Base-by-base conservation (phyloP, 2,329 filamentous ascomycete genomes). In the Penicillium sp. region DNA sequence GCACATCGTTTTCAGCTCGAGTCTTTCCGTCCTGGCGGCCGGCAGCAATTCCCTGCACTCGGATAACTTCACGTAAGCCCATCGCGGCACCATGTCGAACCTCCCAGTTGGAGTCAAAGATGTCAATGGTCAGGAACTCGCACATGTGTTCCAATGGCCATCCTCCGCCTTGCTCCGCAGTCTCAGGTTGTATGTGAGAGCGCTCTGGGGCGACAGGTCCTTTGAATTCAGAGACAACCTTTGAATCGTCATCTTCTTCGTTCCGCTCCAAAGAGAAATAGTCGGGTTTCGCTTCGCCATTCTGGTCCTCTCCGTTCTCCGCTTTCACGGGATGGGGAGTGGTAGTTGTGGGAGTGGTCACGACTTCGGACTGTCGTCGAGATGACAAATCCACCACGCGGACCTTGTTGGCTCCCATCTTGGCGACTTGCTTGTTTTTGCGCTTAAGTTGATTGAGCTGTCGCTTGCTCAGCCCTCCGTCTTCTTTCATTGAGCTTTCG, bases 121-220 rank as follows among this genome's bases (percentile, higher is more conserved):
- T 81, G 69, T 99, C 94, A 32, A 97, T 83, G 67, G 91, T 93
- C 55, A 99, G 83, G 66, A 97, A 94, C 58, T 97, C 94, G 71
- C 92, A 97, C 34, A 99, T 84, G 49, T 91, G 86, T 67, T 97
- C 92, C 67, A 91, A 97, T 0, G 94, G 94, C 94, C 94, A 99
- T 69, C 95, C 91, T 3, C 84, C 81, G 2, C 92, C 91, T 65
- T 93, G 85, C 55, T 90, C 83, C 61, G 88, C 85, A 13, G 88
- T 83, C 54, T 95, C 90, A 2, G 86, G 82, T 70, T 96, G 87
- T 54, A 97, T 83, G 53, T 94, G 85, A 0, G 93, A 91, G 71
- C 96, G 94, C 69, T 96, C 91, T 2, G 90, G 86, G 9, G 91
- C 79, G 3, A 86, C 77, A 1, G 88, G 83, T 3, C 94, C 95